A percentile compares a stretch with the other conserved stretches of the same genome.
Conservation (phyloP, 1,284 basidiomycete species). For the Cutaneotrichosporon curvatum region DNA sequence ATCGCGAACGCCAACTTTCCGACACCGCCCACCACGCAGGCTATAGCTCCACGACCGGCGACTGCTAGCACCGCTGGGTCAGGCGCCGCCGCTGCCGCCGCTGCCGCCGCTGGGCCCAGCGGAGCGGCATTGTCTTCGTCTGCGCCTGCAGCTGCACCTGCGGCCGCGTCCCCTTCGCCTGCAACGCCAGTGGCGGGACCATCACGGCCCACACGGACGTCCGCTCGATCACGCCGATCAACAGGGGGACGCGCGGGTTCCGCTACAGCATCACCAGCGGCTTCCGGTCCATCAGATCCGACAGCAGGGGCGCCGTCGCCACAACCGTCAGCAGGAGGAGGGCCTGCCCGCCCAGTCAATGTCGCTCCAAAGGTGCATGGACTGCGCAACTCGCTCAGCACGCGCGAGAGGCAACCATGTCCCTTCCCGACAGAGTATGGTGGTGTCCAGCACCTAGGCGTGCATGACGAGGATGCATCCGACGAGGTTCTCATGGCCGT, state of each 20-base stretch:
- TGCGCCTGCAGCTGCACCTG: not conserved
- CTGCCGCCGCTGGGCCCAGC: constrained; percentile 4
- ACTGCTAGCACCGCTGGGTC: constrained; percentile 3
- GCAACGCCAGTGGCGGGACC: not conserved
- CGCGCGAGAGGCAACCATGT: constrained; percentile 30
- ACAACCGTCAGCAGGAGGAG: not conserved
- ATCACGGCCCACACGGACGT: constrained; percentile 2
- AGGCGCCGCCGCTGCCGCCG: constrained; percentile 1
- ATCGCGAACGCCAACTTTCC: constrained; percentile 12
- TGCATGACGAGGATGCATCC: constrained; percentile 36
- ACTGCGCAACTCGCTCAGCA: constrained; percentile 27
- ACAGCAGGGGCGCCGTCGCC: constrained; percentile 4
- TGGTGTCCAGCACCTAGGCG: constrained; percentile 32
- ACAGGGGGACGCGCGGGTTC: constrained; percentile 2
- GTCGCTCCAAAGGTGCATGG: constrained; percentile 37
- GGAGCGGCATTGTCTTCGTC: constrained; percentile 2
- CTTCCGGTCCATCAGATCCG: constrained; percentile 1
- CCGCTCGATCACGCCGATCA: constrained; percentile 2
- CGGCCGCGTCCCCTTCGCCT: too few relatives aligned
- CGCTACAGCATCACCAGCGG: not conserved
- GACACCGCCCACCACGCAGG: constrained; percentile 4
- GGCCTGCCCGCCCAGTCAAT: not conserved
- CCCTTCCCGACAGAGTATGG: constrained; percentile 38
- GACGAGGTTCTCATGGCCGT: constrained; percentile 44
- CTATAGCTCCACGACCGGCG: constrained; percentile 1